Base-by-base conservation (phyloP, 768 basidiomycete genomes). In the Amyloporia xantha region DNA sequence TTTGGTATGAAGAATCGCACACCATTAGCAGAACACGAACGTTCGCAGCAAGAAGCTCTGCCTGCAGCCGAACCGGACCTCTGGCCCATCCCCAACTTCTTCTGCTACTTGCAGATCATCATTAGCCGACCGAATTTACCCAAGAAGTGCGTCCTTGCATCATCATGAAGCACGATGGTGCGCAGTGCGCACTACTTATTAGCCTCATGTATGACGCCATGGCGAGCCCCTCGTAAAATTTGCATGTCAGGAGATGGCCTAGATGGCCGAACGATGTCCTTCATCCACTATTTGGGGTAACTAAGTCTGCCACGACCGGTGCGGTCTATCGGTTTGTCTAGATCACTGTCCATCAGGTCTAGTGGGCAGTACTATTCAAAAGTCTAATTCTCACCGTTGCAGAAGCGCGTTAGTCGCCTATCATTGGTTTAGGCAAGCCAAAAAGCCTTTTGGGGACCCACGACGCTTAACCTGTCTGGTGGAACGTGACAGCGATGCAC, bases 151-250 rank as follows among this genome's bases (percentile, higher is more conserved):
- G 45, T 37, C 46, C 46, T 52, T 52, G 54, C 54, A 55, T 52
- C 54, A 55, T 52, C 50, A 50, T 52, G 51, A 48, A 48, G 42
- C 38, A 30, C 37, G 25, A 27, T 55, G 49, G 46, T 54, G 53
- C 1, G 39, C 33, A 24, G 4, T 19, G 13, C n/a, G 37, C 37
- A 39, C n/a, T n/a, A n/a, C n/a, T n/a, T n/a, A n/a, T n/a, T n/a
- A n/a, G n/a, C n/a, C n/a, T n/a, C n/a, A n/a, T n/a, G n/a, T n/a
- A n/a, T n/a, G n/a, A n/a, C n/a, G n/a, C n/a, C n/a, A n/a, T n/a
- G n/a, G n/a, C n/a, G n/a, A n/a, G n/a, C n/a, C n/a, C n/a, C n/a
- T n/a, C n/a, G n/a, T n/a, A n/a, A n/a, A n/a, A n/a, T n/a, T n/a
- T n/a, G 15, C 15, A 33, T 15, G 30, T 33, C 30, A 33, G 7